A percentile compares a stretch with the other conserved stretches of the same genome.
Evolutionary conservation across 2,329 filamentous ascomycete species (phyloP).

Genomic region (Rutstroemia sp.): DNA sequence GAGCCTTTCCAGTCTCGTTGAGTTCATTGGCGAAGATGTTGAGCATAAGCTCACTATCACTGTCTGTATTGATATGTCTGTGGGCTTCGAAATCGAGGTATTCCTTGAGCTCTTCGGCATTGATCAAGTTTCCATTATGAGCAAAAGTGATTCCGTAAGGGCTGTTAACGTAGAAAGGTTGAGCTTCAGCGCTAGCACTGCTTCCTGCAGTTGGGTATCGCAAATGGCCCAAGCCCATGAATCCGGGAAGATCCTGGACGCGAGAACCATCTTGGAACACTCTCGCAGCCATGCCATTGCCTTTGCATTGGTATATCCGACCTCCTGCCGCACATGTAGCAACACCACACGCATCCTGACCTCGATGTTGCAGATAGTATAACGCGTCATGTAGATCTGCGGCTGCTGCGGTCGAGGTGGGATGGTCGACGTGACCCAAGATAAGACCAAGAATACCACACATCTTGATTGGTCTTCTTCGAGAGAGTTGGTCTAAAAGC

Average conservation of each 20-base stretch:
- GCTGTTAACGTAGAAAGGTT: conserved; percentile 87
- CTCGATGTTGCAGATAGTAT: conserved; percentile 65
- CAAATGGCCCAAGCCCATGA: conserved; percentile 79
- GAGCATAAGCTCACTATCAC: conserved; percentile 78
- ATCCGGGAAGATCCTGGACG: conserved; percentile 69
- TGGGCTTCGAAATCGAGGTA: conserved; percentile 37
- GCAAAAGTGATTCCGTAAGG: conserved; percentile 77
- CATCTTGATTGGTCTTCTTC: conserved; percentile 35
- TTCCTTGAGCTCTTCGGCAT: conserved; percentile 57
- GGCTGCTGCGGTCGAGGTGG: conserved; percentile 43
- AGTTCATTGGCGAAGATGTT: conserved; percentile 83
- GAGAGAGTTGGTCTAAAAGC: background rate
- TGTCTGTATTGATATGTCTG: conserved; percentile 64
- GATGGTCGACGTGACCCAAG: conserved; percentile 45
- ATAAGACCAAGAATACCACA: conserved; percentile 57
- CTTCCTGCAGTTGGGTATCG: conserved; percentile 87
- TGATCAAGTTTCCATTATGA: conserved; percentile 87
- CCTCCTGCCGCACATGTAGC: conserved; percentile 68
- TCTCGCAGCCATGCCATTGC: conserved; percentile 77
- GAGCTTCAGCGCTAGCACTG: conserved; percentile 75
- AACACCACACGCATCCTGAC: conserved; percentile 85
- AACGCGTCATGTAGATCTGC: conserved; percentile 63
- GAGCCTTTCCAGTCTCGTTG: conserved; percentile 71
- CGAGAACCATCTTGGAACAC: conserved; percentile 77
- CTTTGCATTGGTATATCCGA: conserved; percentile 82